phyloP scores from a whole-genome alignment of 1,284 basidiomycete genomes.

The Heterobasidion parviporum region DNA sequence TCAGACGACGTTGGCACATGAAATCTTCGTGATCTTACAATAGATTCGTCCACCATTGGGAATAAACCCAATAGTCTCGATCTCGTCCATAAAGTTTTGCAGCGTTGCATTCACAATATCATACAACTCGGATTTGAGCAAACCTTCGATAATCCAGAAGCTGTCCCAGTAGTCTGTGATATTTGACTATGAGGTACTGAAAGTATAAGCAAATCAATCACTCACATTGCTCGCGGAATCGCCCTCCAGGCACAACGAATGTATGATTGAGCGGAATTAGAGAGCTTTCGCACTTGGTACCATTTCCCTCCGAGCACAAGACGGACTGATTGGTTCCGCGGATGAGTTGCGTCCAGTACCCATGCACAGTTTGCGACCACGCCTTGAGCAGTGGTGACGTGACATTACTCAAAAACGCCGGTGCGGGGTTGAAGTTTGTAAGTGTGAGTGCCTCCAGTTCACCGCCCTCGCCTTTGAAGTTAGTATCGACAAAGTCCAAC shows the following conservation, averaged over 20 bases:
- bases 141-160: constrained; percentile 82
- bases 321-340: constrained; percentile 64
- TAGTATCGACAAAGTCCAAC: constrained; percentile 63
- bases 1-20: not conserved
- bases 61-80: constrained; percentile 78
- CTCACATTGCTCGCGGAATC: constrained; percentile 66
- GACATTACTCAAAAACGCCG: constrained; percentile 68
- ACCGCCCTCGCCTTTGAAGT: constrained; percentile 80
- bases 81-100: constrained; percentile 90
- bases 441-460: constrained; percentile 59
- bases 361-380: constrained; percentile 73
- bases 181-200: not conserved
- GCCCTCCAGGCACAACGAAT: constrained; percentile 81
- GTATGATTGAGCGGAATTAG: constrained; percentile 87
- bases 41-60: constrained; percentile 88
- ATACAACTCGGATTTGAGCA: constrained; percentile 73
- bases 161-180: constrained; percentile 72
- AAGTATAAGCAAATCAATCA: constrained; percentile 3
- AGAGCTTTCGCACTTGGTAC: constrained; percentile 64
- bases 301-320: constrained; percentile 42
- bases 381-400: constrained; percentile 63
- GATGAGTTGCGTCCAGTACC: constrained; percentile 77
- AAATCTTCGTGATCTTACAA: constrained; percentile 35
- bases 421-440: constrained; percentile 53
- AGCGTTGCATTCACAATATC: constrained; percentile 69